Conservation (phyloP, 495 filamentous ascomycete species). For the Tuber umbilicatum region DNA sequence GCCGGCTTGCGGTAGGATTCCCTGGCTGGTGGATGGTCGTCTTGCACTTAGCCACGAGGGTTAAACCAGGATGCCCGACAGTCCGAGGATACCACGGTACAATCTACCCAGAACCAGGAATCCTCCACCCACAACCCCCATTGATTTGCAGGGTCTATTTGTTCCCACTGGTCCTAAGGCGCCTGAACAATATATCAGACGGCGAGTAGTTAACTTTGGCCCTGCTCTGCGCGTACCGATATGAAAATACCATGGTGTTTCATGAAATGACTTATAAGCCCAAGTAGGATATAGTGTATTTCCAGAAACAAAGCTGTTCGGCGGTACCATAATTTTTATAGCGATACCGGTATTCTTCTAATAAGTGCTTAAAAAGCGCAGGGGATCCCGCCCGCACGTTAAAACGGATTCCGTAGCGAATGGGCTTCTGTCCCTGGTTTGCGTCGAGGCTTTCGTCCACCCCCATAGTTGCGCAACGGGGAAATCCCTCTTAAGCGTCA, state of each 20-base stretch:
- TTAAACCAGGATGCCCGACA: not conserved
- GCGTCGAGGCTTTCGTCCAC: not conserved
- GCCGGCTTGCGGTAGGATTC: not conserved
- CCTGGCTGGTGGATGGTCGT: not conserved
- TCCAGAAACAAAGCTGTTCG: too few species aligned
- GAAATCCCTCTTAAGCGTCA: not conserved
- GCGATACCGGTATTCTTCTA: too few species aligned
- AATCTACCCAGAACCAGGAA: not conserved
- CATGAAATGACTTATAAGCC: too few species aligned
- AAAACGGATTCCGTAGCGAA: not conserved
- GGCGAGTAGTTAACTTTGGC: not conserved
- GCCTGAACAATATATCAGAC: not conserved
- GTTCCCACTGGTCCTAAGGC: not conserved
- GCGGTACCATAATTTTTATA: too few species aligned
- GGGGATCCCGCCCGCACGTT: too few species aligned
- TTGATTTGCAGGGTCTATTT: not conserved
- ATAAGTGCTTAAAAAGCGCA: too few species aligned
- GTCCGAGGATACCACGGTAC: not conserved
- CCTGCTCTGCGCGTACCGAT: too few species aligned
- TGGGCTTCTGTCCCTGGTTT: not conserved
- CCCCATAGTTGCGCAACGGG: not conserved
- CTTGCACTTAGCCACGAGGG: not conserved
- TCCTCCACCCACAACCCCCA: not conserved
- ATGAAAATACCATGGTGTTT: too few species aligned
- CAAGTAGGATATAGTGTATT: too few species aligned